Evolutionary conservation across 2,329 filamentous ascomycete species (phyloP).

Genomic region (Sporothrix humicola): DNA sequence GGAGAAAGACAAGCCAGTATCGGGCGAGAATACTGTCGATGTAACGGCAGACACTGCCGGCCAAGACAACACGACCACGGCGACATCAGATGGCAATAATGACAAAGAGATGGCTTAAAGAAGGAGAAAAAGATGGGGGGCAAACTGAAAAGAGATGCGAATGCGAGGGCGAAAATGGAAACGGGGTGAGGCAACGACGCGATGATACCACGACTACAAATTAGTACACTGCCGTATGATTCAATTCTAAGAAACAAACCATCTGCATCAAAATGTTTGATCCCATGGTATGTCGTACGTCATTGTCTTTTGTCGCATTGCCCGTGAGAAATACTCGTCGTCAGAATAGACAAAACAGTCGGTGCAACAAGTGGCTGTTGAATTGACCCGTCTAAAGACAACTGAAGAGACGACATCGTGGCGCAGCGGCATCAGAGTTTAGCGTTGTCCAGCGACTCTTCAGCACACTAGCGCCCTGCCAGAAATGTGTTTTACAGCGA

Average conservation of each 20-base stretch:
- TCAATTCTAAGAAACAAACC: background rate
- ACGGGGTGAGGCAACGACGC: background rate
- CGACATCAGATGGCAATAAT: background rate
- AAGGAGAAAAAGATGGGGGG: background rate
- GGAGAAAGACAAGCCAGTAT: background rate
- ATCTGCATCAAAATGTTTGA: background rate
- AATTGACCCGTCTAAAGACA: background rate
- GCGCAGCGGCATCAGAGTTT: background rate
- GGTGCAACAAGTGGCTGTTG: background rate
- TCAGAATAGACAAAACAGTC: background rate
- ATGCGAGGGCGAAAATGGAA: too few species aligned
- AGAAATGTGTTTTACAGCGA: background rate
- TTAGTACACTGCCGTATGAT: background rate
- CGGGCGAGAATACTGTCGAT: constrained; percentile 6
- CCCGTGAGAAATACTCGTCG: background rate
- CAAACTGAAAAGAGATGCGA: background rate
- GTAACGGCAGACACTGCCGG: background rate
- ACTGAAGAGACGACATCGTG: background rate
- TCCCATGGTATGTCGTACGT: background rate
- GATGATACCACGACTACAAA: constrained; percentile 13
- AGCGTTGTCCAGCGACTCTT: background rate
- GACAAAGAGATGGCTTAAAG: constrained; percentile 12
- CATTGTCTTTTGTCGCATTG: background rate
- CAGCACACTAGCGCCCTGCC: background rate
- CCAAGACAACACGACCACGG: background rate